These are phyloP conservation scores for Hyaloscypha bicolor DNA, from an alignment of 495 filamentous ascomycete species.

Conservation along the genomic window DNA sequence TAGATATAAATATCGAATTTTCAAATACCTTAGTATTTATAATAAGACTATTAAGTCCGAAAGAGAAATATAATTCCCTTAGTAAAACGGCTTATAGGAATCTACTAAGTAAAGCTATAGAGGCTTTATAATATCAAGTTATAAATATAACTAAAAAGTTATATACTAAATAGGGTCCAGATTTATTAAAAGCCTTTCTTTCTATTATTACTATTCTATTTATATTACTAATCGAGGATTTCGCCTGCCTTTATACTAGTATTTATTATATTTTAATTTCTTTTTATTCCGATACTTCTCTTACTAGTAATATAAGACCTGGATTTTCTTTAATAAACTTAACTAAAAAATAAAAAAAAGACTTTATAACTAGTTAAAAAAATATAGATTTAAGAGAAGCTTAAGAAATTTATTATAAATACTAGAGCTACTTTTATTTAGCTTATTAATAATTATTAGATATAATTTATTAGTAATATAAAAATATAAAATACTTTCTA, in stretches of 20 bases:
- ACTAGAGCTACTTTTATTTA: slow-evolving; percentile 14
- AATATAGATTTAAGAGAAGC: slow-evolving; percentile 23
- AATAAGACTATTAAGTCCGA: slow-evolving; percentile 14
- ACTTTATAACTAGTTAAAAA: slow-evolving; percentile 2
- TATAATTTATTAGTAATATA: slow-evolving; percentile 17
- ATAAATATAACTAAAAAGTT: slow-evolving; percentile 25
- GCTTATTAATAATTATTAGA: slow-evolving; percentile 22
- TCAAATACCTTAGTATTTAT: slow-evolving; percentile 10
- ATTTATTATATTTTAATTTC: slow-evolving; percentile 22
- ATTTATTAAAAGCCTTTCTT: slow-evolving; percentile 27
- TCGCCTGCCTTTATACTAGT: slow-evolving; percentile 21
- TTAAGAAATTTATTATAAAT: slow-evolving; percentile 26
- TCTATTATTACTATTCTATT: slow-evolving; percentile 17
- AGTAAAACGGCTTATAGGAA: slow-evolving; percentile 7
- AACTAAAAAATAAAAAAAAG: slow-evolving; percentile 10
- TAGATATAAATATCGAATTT: slow-evolving; percentile 11
- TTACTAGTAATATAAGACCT: slow-evolving; percentile 19
- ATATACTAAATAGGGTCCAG: slow-evolving; percentile 23
- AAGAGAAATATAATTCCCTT: slow-evolving; percentile 17
- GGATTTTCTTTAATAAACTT: slow-evolving; percentile 15
- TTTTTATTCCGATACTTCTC: slow-evolving; percentile 19
- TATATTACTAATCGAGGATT: slow-evolving; percentile 22
- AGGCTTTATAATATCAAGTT: slow-evolving; percentile 19
- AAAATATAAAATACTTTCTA: slow-evolving; percentile 22
- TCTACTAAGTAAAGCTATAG: slow-evolving; percentile 20